phyloP scores from a whole-genome alignment of 1,284 basidiomycete species.

The Chondrostereum purpureum region DNA sequence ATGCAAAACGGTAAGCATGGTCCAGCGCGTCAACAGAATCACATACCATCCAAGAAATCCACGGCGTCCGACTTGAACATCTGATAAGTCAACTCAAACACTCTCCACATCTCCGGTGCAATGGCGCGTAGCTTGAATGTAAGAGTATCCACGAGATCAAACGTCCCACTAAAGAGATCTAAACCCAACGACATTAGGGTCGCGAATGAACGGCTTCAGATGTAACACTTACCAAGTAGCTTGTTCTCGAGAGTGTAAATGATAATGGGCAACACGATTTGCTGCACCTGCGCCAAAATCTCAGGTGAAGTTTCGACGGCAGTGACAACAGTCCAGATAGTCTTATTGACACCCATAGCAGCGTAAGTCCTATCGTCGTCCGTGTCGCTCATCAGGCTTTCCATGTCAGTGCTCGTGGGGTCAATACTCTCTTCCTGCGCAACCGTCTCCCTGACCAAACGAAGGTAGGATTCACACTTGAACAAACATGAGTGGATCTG shows the following conservation, averaged over 20 bases:
- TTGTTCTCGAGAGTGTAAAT: constrained; percentile 72
- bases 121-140: constrained; percentile 80
- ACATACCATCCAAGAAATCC: constrained; percentile 77
- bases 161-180: constrained; percentile 88
- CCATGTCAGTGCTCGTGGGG: constrained; percentile 36
- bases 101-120: constrained; percentile 79
- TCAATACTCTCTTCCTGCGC: constrained; percentile 46
- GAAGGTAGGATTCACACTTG: constrained; percentile 82
- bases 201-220: not conserved
- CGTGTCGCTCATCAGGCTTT: constrained; percentile 43
- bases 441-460: constrained; percentile 64
- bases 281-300: constrained; percentile 76
- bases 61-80: constrained; percentile 82
- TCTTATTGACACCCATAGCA: constrained; percentile 81
- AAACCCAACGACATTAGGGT: constrained; percentile 1
- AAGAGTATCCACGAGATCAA: constrained; percentile 79
- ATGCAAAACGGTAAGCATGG: constrained; percentile 6
- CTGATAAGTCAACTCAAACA: constrained; percentile 79
- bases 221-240: constrained; percentile 47
- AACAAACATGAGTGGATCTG: constrained; percentile 4
- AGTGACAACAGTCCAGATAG: constrained; percentile 67
- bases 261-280: constrained; percentile 76
- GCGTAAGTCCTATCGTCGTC: constrained; percentile 81
- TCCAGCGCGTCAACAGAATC: not conserved
- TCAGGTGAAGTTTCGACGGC: constrained; percentile 73